phyloP scores from a whole-genome alignment of 495 filamentous ascomycete species.

The Lasiosphaeris hirsuta region DNA sequence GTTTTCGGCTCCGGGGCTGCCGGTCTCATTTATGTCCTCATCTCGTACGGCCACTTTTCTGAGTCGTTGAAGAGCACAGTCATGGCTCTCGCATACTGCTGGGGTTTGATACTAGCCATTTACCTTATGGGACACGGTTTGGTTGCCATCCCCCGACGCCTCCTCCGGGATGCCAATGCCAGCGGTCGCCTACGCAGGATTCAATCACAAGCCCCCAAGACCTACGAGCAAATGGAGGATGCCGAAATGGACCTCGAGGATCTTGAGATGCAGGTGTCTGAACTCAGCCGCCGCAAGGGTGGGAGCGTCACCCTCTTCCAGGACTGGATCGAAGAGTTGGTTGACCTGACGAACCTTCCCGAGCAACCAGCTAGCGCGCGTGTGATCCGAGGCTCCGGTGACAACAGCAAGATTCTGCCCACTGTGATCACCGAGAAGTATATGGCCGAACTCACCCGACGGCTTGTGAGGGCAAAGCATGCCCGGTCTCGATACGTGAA shows the following conservation, averaged over 20 bases:
- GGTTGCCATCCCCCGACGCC: slow-evolving; percentile 78
- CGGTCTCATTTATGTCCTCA: slow-evolving; percentile 80
- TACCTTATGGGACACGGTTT: slow-evolving; percentile 97
- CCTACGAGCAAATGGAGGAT: slow-evolving; percentile 86
- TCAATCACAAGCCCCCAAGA: slow-evolving; percentile 72
- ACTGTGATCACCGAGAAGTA: slow-evolving; percentile 90
- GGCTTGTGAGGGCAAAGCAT: slow-evolving; percentile 75
- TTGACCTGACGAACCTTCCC: slow-evolving; percentile 66
- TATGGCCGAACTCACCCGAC: slow-evolving; percentile 80
- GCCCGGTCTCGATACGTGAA: slow-evolving; percentile 75
- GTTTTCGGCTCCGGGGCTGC: slow-evolving; percentile 65
- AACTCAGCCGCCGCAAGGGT: slow-evolving; percentile 75
- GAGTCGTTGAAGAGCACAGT: slow-evolving; percentile 70
- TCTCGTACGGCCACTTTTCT: slow-evolving; percentile 61
- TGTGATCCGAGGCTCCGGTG: slow-evolving; percentile 36
- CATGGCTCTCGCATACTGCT: slow-evolving; percentile 92
- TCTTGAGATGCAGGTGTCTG: slow-evolving; percentile 72
- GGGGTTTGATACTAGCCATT: slow-evolving; percentile 85
- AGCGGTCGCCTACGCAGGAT: slow-evolving; percentile 67
- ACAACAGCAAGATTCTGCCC: slow-evolving; percentile 50
- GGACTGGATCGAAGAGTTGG: slow-evolving; percentile 92
- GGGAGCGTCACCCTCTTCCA: slow-evolving; percentile 77
- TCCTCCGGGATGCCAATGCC: slow-evolving; percentile 73
- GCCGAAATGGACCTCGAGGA: slow-evolving; percentile 76
- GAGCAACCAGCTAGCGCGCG: slow-evolving; percentile 52